These are phyloP conservation scores for Candida stauntonica DNA, from an alignment of 805 yeast genomes.

Conservation along the genomic window DNA sequence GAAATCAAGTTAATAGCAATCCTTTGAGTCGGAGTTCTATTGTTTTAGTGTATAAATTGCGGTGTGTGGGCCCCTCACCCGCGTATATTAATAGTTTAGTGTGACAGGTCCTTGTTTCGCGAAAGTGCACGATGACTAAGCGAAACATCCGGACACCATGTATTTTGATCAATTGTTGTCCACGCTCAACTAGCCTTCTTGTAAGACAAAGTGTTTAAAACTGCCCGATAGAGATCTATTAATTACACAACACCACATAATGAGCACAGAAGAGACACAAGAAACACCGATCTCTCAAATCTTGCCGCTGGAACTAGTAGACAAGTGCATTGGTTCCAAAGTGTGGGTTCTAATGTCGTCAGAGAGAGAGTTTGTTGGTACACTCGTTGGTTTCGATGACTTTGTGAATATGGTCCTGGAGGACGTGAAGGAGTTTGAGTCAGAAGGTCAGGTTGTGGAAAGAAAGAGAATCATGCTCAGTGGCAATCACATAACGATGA, in stretches of 20 bases:
- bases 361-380: constrained; percentile 81
- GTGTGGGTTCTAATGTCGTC: constrained; percentile 65
- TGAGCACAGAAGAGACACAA: constrained; percentile 4
- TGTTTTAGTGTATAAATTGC: too few species aligned
- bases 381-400: constrained; percentile 89
- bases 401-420: constrained; percentile 88
- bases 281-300: constrained; percentile 12
- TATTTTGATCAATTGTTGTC: too few species aligned
- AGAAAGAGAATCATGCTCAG: constrained; percentile 62
- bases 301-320: constrained; percentile 81
- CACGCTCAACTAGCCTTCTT: too few species aligned
- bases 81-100: neutral
- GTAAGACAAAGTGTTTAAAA: too few species aligned
- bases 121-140: too few species aligned
- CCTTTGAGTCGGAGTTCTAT: too few species aligned
- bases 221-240: too few species aligned
- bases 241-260: too few species aligned
- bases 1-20: neutral
- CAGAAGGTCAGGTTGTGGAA: constrained; percentile 39
- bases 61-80: too few species aligned
- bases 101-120: too few species aligned
- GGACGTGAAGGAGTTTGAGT: constrained; percentile 64
- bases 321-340: constrained; percentile 76
- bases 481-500: constrained; percentile 71
- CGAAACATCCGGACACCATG: neutral